These are phyloP conservation scores for Ministeria vibrans DNA, from an alignment of 78 protist species.

Conservation along the genomic window DNA sequence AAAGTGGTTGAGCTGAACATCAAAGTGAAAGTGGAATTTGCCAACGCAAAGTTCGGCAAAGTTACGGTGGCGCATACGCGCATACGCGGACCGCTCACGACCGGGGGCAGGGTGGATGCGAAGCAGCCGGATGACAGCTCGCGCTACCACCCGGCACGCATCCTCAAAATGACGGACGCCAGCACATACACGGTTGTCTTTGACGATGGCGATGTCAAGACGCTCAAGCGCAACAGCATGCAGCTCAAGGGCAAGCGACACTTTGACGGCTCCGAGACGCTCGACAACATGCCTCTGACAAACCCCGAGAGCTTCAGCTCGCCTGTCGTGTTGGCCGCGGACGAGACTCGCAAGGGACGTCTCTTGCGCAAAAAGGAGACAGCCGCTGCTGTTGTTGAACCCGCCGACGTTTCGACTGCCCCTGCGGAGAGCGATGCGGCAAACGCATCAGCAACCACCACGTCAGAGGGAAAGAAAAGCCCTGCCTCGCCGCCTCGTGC, in stretches of 20 bases:
- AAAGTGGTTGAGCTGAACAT: neutral
- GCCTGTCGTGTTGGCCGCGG: neutral
- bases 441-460: too few species aligned
- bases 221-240: neutral
- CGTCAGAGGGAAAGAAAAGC: too few species aligned
- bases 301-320: neutral
- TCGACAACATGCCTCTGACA: neutral
- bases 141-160: neutral
- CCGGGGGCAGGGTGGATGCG: neutral
- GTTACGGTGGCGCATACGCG: neutral
- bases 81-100: neutral
- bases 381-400: too few species aligned
- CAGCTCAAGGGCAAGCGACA: neutral
- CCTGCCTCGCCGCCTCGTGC: too few species aligned
- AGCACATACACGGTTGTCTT: neutral
- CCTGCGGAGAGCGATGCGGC: too few species aligned
- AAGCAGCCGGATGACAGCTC: neutral
- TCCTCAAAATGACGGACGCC: neutral
- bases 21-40: neutral
- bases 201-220: slow-evolving; percentile 4
- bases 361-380: too few species aligned
- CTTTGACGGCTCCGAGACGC: neutral
- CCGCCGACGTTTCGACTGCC: too few species aligned
- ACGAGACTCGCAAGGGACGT: neutral
- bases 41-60: too few species aligned